phyloP scores from a whole-genome alignment of 805 yeast genomes.

The Spathaspora gorwiae region DNA sequence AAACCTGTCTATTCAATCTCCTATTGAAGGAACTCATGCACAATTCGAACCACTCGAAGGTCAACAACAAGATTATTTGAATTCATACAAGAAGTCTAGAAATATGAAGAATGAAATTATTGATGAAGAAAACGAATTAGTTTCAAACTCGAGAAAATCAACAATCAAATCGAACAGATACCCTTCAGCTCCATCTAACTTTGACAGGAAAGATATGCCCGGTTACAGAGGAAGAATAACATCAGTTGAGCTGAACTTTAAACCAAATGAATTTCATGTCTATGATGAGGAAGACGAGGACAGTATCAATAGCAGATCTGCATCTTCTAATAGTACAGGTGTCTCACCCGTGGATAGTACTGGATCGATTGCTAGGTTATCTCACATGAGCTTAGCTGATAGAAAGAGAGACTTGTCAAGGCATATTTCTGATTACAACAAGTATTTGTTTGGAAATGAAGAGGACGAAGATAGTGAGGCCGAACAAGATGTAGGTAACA shows the following conservation, averaged over 20 bases:
- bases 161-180: conserved; percentile 30
- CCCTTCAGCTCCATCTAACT: conserved; percentile 30
- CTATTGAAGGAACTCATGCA: neutral
- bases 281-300: conserved; percentile 8
- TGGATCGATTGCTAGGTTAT: neutral
- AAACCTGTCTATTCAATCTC: neutral
- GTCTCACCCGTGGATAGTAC: neutral
- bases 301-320: neutral
- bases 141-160: conserved; percentile 25
- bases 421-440: conserved; percentile 24
- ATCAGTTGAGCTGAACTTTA: conserved; percentile 20
- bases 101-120: neutral
- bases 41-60: neutral
- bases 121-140: conserved; percentile 9
- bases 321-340: neutral
- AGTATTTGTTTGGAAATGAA: conserved; percentile 18
- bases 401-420: conserved; percentile 11
- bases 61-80: conserved; percentile 1
- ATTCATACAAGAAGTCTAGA: conserved; percentile 4
- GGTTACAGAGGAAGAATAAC: conserved; percentile 10
- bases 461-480: conserved; percentile 8
- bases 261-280: conserved; percentile 8
- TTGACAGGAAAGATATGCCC: conserved; percentile 7
- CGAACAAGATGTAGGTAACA: conserved; percentile 1
- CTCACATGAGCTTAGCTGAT: conserved; percentile 2